A percentile compares a stretch with the other conserved stretches of the same genome.
Evolutionary conservation across 768 basidiomycete species (phyloP).

Genomic region (Mycena vitilis): DNA sequence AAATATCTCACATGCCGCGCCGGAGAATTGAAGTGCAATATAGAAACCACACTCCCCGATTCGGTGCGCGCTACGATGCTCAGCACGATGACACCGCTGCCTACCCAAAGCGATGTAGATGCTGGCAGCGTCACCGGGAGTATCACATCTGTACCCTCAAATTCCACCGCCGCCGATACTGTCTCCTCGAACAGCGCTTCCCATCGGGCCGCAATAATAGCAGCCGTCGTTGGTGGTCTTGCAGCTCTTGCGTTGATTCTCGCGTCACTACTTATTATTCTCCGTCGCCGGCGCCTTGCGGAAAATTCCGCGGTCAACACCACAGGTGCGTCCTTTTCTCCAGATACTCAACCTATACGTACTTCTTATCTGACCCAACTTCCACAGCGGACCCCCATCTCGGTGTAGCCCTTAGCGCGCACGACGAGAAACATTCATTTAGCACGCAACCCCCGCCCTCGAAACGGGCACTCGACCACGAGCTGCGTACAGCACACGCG

Average conservation of each 20-base stretch:
- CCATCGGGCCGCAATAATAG: neutral
- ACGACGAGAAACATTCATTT: neutral
- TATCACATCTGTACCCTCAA: neutral
- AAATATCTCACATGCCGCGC: neutral
- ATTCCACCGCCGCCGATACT: neutral
- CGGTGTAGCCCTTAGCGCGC: neutral
- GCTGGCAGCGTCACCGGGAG: neutral
- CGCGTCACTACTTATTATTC: neutral
- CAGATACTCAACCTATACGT: neutral
- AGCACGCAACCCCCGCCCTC: neutral
- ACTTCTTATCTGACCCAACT: neutral
- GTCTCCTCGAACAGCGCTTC: neutral
- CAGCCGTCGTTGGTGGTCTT: neutral
- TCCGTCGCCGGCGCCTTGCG: neutral
- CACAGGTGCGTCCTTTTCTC: neutral
- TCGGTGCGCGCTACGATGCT: neutral
- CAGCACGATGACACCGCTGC: neutral
- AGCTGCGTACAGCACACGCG: neutral
- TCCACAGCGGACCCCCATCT: neutral
- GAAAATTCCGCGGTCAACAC: neutral
- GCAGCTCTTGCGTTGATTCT: neutral
- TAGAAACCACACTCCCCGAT: neutral
- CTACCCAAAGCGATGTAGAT: neutral
- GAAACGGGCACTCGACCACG: neutral
- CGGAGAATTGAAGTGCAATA: neutral